A percentile compares a stretch with the other conserved stretches of the same genome.
phyloP scores from a whole-genome alignment of 2,329 filamentous ascomycete species.

The Aspergillus novoparasiticus region DNA sequence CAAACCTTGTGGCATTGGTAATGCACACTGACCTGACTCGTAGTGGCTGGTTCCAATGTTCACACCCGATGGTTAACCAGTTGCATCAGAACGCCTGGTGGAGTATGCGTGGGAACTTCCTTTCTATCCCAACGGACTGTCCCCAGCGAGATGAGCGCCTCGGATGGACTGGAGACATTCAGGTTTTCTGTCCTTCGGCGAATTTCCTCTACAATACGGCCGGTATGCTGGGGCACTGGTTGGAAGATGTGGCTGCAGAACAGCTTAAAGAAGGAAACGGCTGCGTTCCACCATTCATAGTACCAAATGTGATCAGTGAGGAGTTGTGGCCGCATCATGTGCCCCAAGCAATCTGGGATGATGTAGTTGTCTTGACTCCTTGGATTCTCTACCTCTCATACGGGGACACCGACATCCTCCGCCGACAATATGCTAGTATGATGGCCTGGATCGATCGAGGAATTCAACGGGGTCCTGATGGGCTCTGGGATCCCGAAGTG shows the following conservation, averaged over 20 bases:
- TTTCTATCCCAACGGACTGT: slow-evolving; percentile 61
- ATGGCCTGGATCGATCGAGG: slow-evolving; percentile 40
- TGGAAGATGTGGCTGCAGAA: slow-evolving; percentile 49
- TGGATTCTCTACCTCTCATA: slow-evolving; percentile 38
- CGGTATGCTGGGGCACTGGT: slow-evolving; percentile 55
- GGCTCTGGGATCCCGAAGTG: slow-evolving; percentile 37
- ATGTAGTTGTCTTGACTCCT: slow-evolving; percentile 41
- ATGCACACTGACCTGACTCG: slow-evolving; percentile 57
- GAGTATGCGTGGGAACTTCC: slow-evolving; percentile 62
- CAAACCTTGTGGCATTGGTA: slow-evolving; percentile 42
- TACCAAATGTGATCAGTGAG: slow-evolving; percentile 29
- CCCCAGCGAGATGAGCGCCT: slow-evolving; percentile 59
- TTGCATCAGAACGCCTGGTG: slow-evolving; percentile 59
- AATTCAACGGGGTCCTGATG: slow-evolving; percentile 32
- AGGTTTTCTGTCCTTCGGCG: slow-evolving; percentile 54
- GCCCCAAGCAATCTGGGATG: slow-evolving; percentile 43
- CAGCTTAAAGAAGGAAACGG: slow-evolving; percentile 29
- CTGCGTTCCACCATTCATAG: slow-evolving; percentile 33
- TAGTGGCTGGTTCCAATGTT: slow-evolving; percentile 56
- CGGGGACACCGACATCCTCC: slow-evolving; percentile 39
- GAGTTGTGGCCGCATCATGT: slow-evolving; percentile 10
- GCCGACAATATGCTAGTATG: slow-evolving; percentile 40
- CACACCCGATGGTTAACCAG: slow-evolving; percentile 54
- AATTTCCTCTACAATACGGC: slow-evolving; percentile 58
- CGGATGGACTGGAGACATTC: slow-evolving; percentile 57